Evolutionary conservation across 352 stramenopile genomes (phyloP), one percentile per base, ranked within the genome.

Genomic region (Phytophthora tubulina): DNA sequence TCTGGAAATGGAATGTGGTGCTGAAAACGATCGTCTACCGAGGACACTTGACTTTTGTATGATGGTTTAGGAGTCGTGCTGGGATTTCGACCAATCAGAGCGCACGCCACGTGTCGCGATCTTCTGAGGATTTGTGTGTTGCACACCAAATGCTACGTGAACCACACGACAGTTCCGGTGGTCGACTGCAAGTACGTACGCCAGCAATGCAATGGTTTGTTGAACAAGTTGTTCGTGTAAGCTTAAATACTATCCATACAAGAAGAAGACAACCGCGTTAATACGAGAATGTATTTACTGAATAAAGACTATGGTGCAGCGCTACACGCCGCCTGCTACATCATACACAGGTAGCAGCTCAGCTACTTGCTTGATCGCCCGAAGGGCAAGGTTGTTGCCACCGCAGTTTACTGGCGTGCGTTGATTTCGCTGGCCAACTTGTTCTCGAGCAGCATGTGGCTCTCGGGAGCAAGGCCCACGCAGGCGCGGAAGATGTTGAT

Each of bases 371-470:
- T 53, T 13, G 41, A 42, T 46, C 21, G 36, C 27, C 51, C 36
- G 3, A 31, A 31, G 31, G 21, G 21, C 21, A 27, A 27, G 21
- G 21, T 27, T 27, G 21, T 27, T 1, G 21, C 21, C 21, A 54
- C 57, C 3, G 13, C 31, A 27, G 15, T 51, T 61, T 92, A 92
- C 61, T 89, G 80, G 63, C 79, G 81, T 56, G 79, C 78, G 50
- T 78, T 67, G 68, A 98, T 97, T 65, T 92, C 76, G 71, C 86
- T 96, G 33, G 81, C 80, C 42, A 98, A 65, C 72, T 95, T 97
- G 90, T 99, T 98, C 80, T 99, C 97, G 31, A 99, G 86, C 51
- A 96, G 89, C 97, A 99, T 99, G 86, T 99, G 92, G 80, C 98
- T 99, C 71, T 99, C 98, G 6, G 97, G 90, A 7, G 96, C 87